Evolutionary conservation across 2,329 filamentous ascomycete genomes (phyloP).

Genomic region (Claviceps sp.): DNA sequence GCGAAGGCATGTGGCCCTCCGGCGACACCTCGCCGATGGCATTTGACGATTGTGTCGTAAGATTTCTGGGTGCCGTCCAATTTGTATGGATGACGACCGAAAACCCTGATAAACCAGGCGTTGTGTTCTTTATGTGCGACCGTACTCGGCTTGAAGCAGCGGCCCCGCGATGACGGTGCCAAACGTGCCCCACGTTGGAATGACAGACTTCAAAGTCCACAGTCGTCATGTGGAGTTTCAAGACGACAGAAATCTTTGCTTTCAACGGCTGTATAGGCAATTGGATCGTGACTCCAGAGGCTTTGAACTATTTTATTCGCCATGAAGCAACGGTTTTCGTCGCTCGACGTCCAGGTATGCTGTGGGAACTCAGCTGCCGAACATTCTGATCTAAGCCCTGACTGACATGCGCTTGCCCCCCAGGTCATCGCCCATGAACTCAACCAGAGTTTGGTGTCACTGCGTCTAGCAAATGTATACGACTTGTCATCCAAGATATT

Average conservation of each 20-base stretch:
- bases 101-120: no score
- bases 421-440: slow-evolving; percentile 94
- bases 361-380: not conserved
- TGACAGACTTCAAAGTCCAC: no score
- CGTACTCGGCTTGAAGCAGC: not conserved
- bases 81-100: no score
- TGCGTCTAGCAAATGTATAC: slow-evolving; percentile 88
- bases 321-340: slow-evolving; percentile 73
- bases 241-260: not conserved
- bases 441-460: slow-evolving; percentile 55
- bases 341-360: slow-evolving; percentile 58
- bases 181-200: slow-evolving; percentile 5
- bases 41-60: no score
- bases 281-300: not conserved
- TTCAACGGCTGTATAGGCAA: no score
- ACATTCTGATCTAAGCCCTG: not conserved
- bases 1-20: no score
- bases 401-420: slow-evolving; percentile 3
- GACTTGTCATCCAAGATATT: slow-evolving; percentile 93
- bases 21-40: no score
- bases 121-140: no score
- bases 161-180: slow-evolving; percentile 5
- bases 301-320: not conserved
- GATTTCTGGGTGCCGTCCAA: no score
- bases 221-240: not conserved